phyloP scores from a whole-genome alignment of 495 filamentous ascomycete genomes.

The Aspergillus panamensis region DNA sequence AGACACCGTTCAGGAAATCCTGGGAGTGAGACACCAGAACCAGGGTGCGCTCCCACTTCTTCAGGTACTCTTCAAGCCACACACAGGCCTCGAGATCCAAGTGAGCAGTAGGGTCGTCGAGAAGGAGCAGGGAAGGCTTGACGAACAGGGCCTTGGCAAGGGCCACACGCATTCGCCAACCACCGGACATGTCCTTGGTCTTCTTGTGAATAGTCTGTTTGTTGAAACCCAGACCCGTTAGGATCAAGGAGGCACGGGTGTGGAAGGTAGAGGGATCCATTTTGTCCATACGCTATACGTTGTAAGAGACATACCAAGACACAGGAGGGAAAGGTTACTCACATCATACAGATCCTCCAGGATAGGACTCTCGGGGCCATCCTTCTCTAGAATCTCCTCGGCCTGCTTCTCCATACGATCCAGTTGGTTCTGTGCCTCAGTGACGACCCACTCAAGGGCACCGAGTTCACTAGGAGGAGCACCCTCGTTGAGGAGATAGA shows the following conservation, averaged over 20 bases:
- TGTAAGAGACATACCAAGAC: neutral
- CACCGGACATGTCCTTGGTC: conserved; percentile 99
- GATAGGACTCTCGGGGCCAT: conserved; percentile 87
- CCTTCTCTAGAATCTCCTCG: conserved; percentile 84
- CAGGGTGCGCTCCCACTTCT: conserved; percentile 99
- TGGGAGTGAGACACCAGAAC: conserved; percentile 94
- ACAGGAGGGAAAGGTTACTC: conserved; percentile 33
- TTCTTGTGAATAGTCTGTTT: conserved; percentile 95
- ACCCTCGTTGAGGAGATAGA: conserved; percentile 97
- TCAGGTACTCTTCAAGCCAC: conserved; percentile 99
- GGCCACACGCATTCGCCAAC: conserved; percentile 99
- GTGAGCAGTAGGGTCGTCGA: conserved; percentile 98
- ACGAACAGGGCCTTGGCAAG: conserved; percentile 98
- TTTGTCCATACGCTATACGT: conserved; percentile 81
- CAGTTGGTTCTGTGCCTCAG: conserved; percentile 91
- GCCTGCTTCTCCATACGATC: conserved; percentile 80
- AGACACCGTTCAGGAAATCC: conserved; percentile 99
- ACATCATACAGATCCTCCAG: conserved; percentile 96
- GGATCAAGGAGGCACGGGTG: conserved; percentile 90
- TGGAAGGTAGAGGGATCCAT: conserved; percentile 99
- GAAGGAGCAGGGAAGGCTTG: conserved; percentile 89
- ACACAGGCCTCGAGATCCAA: conserved; percentile 99
- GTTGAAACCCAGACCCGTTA: conserved; percentile 99
- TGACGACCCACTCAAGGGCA: conserved; percentile 95
- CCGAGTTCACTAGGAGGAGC: conserved; percentile 86